Conservation (phyloP, 2,329 filamentous ascomycete genomes). For the Trichoderma harzianum region DNA sequence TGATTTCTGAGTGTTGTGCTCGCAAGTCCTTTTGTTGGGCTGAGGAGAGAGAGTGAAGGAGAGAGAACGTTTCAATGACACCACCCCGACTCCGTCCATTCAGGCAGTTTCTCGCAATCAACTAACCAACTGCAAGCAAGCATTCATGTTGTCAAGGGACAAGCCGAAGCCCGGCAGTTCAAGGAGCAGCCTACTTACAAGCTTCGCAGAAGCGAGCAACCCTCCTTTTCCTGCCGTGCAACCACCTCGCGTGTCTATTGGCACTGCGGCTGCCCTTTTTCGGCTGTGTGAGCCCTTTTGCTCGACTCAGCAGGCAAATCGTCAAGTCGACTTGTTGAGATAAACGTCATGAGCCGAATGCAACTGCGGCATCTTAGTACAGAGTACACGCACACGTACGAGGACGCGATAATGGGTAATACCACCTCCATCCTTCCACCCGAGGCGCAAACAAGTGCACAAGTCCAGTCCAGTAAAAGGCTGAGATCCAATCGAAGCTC, state of each 20-base stretch:
- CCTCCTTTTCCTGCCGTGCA: background rate
- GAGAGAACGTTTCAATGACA: background rate
- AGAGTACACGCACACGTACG: background rate
- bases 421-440: background rate
- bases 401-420: background rate
- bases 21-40: background rate
- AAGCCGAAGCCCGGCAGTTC: conserved; percentile 11
- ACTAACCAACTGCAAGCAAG: background rate
- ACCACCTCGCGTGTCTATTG: background rate
- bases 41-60: background rate
- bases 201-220: background rate
- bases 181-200: background rate
- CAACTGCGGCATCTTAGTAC: background rate
- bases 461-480: background rate
- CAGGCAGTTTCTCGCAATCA: background rate
- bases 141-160: background rate
- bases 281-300: conserved; percentile 1
- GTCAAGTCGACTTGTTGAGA: conserved; percentile 2
- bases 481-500: background rate
- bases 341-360: background rate
- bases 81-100: background rate
- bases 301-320: background rate
- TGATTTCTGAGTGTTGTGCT: background rate
- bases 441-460: background rate
- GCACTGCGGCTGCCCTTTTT: background rate